Evolutionary conservation across 371 early-diverging fungal species (phyloP), one percentile per base, ranked within the genome.

Genomic region (Rhizopus arrhizus): DNA sequence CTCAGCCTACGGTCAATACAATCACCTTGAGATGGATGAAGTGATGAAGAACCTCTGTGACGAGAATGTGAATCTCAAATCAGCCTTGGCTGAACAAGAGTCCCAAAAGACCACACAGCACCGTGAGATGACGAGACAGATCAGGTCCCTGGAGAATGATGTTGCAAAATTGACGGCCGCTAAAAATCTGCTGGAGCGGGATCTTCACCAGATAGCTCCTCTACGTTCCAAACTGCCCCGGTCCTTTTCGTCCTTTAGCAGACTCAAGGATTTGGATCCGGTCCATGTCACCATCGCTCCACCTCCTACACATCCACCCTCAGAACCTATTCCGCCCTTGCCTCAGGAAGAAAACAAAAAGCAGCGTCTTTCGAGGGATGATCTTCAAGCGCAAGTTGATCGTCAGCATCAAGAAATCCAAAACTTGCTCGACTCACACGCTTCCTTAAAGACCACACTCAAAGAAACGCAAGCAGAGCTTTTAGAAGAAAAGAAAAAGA

Each of bases 291-390:
- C 2, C 22, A 22, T 29, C 28, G 7, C 11, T 22, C 53, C 58
- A 2, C 56, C 65, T n/a, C 57, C 50, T 22, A 49, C 47, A 4
- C 41, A 60, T 1, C 65, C 65, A 32, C 65, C 65, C 11, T 45
- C 33, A 5, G 34, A 65, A 11, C 56, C 65, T n/a, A 13, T 65
- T 8, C 65, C 65, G 0, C 65, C 65, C 11, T 36, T 56, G 5
- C 65, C 65, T 38, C 9, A 45, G 12, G n/a, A 28, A 33, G 6
- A 28, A n/a, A 8, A 29, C 15, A 12, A 58, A 12, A 40, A 51
- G 2, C 16, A 49, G 13, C 0, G 7, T 11, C 5, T 11, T 28
- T 12, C 29, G 15, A 48, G 29, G 12, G 48, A 41, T 29, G 29
- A 48, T 12, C 5, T 16, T 28, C 48, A 62, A 52, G 40, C 38